These are phyloP conservation scores for Pilaira anomala DNA, from an alignment of 192 early-diverging fungal species.

Conservation along the genomic window DNA sequence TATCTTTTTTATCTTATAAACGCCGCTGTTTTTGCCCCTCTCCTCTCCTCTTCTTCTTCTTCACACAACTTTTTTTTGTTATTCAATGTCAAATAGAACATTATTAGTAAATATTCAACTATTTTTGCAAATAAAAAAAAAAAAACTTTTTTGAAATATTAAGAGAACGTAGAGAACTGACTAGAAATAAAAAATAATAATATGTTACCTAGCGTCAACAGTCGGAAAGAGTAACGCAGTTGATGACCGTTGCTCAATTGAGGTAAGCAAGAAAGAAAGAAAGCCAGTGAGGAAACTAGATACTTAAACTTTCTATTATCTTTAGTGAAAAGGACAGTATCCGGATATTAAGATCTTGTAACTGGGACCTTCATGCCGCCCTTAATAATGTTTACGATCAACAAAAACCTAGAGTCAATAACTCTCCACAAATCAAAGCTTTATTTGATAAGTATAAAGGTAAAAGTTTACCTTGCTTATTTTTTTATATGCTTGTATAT, in stretches of 20 bases:
- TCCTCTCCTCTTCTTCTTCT: no score
- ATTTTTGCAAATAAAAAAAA: no score
- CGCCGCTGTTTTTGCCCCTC: no score
- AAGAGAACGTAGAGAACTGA: no score
- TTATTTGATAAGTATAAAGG: constrained; percentile 79
- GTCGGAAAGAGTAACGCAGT: constrained; percentile 1
- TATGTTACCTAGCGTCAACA: constrained; percentile 5
- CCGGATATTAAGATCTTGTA: constrained; percentile 48
- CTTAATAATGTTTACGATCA: constrained; percentile 59
- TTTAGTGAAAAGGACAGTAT: constrained; percentile 56
- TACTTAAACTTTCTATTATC: not conserved
- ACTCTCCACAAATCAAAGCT: constrained; percentile 33
- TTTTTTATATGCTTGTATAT: not conserved
- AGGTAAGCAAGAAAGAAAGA: not conserved
- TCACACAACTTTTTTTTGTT: no score
- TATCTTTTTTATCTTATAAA: no score
- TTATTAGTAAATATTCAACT: no score
- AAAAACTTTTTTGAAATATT: no score
- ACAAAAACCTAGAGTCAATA: not conserved
- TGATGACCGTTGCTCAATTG: constrained; percentile 8
- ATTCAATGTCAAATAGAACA: no score
- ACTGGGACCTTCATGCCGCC: constrained; percentile 69
- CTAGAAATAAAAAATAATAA: no score
- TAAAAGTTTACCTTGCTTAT: constrained; percentile 20
- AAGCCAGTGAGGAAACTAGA: no score